Conservation (phyloP, 1,284 basidiomycete species). For the Mrakiaceae sp. region DNA sequence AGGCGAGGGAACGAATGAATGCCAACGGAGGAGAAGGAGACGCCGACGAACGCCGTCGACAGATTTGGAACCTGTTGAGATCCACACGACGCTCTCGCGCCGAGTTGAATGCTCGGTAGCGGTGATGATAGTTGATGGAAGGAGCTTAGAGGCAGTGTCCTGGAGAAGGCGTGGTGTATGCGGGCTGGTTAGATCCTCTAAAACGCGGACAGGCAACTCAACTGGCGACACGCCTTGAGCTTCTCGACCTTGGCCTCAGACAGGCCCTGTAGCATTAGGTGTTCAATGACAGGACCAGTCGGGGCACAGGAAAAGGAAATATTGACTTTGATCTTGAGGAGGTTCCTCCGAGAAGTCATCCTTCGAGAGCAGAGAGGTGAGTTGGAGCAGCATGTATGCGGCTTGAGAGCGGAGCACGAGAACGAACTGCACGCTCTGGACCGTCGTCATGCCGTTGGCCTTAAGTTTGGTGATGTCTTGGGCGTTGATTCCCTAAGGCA, state of each 20-base stretch:
- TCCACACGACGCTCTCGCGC: slow-evolving; percentile 60
- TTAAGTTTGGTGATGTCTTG: slow-evolving; percentile 90
- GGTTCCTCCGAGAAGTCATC: slow-evolving; percentile 50
- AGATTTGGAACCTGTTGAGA: slow-evolving; percentile 82
- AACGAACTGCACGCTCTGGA: slow-evolving; percentile 35
- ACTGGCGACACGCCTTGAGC: slow-evolving; percentile 52
- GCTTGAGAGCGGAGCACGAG: slow-evolving; percentile 6
- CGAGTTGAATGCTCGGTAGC: slow-evolving; percentile 79
- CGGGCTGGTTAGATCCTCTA: too few species aligned
- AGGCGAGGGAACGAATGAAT: background rate
- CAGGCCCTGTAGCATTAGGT: slow-evolving; percentile 46
- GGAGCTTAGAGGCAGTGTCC: slow-evolving; percentile 14
- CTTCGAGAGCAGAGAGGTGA: background rate
- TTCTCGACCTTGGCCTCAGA: slow-evolving; percentile 91
- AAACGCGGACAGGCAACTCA: background rate
- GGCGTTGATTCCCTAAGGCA: slow-evolving; percentile 71
- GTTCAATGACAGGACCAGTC: slow-evolving; percentile 18
- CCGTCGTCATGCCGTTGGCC: slow-evolving; percentile 41
- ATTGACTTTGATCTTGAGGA: slow-evolving; percentile 78
- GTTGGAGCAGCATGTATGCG: background rate
- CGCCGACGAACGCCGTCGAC: slow-evolving; percentile 48
- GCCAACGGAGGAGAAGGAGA: background rate
- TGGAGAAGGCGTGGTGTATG: too few species aligned
- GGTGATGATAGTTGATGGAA: slow-evolving; percentile 80
- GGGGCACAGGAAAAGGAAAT: background rate